phyloP scores from a whole-genome alignment of 2,329 filamentous ascomycete genomes.

The Neofusicoccum umdonicola region DNA sequence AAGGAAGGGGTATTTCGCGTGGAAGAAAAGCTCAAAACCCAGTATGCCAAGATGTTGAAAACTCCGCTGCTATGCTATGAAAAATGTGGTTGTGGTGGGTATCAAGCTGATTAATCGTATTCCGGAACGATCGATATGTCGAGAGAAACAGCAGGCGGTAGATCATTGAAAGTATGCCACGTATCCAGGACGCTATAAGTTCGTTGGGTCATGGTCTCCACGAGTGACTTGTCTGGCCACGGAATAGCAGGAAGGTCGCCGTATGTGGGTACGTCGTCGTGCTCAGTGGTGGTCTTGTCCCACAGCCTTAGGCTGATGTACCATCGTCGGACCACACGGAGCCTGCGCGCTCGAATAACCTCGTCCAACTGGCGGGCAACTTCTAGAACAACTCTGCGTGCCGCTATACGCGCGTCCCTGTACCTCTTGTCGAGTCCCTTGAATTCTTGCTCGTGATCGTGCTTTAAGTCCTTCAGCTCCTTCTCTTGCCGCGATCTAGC shows the following conservation, averaged over 20 bases:
- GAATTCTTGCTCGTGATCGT: background rate
- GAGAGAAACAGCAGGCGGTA: conserved; percentile 16
- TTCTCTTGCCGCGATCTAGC: conserved; percentile 45
- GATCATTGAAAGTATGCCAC: conserved; percentile 10
- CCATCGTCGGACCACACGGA: conserved; percentile 11
- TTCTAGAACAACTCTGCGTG: background rate
- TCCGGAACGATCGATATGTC: background rate
- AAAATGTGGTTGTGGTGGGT: conserved; percentile 6
- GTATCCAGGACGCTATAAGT: conserved; percentile 16
- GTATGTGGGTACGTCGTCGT: background rate
- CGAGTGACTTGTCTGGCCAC: background rate
- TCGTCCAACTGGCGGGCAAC: background rate
- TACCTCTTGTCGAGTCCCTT: background rate
- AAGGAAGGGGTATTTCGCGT: conserved; percentile 15
- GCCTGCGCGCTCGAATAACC: background rate
- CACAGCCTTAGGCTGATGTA: conserved; percentile 10
- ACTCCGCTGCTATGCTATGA: conserved; percentile 17
- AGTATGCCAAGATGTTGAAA: conserved; percentile 9
- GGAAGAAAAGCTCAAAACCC: background rate
- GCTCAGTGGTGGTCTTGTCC: conserved; percentile 1
- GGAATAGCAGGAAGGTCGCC: conserved; percentile 2
- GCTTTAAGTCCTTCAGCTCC: conserved; percentile 27
- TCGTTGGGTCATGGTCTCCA: conserved; percentile 5
- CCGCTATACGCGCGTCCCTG: background rate
- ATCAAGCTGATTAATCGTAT: conserved; percentile 5